Conservation (phyloP, 1,139 yeast species). For the Zhuliangozyma blackwelliae region DNA sequence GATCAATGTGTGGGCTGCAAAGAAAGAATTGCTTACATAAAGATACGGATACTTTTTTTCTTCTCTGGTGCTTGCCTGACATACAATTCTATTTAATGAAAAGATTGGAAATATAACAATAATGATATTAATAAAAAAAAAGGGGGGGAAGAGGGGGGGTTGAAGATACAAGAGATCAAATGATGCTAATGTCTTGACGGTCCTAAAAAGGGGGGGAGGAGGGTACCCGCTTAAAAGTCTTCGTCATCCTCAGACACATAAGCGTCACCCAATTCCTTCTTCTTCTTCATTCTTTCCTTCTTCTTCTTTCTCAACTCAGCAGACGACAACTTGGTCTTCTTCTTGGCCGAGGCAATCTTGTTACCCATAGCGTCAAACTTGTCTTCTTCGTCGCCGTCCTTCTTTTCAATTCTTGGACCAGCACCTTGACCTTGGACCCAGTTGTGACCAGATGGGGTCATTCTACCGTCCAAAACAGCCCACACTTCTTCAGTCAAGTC, state of each 20-base stretch:
- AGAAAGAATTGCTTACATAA: too few relatives aligned
- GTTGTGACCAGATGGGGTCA: slow-evolving; percentile 99
- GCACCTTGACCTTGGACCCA: slow-evolving; percentile 99
- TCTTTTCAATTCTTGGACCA: slow-evolving; percentile 96
- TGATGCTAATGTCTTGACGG: too few relatives aligned
- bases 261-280: slow-evolving; percentile 82
- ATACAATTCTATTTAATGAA: too few relatives aligned
- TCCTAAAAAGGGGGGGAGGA: too few relatives aligned
- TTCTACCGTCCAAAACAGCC: slow-evolving; percentile 96
- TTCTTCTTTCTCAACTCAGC: slow-evolving; percentile 99
- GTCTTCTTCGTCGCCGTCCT: slow-evolving; percentile 96
- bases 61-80: too few relatives aligned
- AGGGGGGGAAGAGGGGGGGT: too few relatives aligned
- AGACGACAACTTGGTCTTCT: slow-evolving; percentile 96
- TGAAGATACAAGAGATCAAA: too few relatives aligned
- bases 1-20: too few relatives aligned
- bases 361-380: slow-evolving; percentile 99
- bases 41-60: too few relatives aligned
- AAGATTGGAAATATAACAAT: too few relatives aligned
- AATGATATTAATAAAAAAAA: too few relatives aligned
- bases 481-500: slow-evolving; percentile 98
- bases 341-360: slow-evolving; percentile 95
- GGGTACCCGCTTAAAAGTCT: slow-evolving; percentile 22
- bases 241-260: slow-evolving; percentile 90
- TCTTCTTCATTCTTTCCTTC: slow-evolving; percentile 99